Conservation (phyloP, 495 filamentous ascomycete genomes). For the Lophium mytilinum region DNA sequence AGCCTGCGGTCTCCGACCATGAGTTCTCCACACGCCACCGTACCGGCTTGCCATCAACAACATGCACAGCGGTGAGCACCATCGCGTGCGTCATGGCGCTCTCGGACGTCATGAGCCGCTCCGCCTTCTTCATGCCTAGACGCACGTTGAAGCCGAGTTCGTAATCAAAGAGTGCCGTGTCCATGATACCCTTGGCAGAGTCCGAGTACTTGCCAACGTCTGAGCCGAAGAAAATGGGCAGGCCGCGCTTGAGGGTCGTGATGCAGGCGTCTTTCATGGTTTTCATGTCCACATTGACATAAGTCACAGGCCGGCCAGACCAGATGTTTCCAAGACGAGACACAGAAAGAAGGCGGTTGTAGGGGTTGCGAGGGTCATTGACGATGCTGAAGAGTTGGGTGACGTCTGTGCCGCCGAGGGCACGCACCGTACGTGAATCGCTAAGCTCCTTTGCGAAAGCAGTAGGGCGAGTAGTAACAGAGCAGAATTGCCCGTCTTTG, state of each 20-base stretch:
- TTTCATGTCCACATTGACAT: constrained; percentile 71
- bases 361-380: constrained; percentile 73
- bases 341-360: constrained; percentile 62
- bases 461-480: constrained; percentile 39
- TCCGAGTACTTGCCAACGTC: constrained; percentile 80
- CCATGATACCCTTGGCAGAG: constrained; percentile 60
- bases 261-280: constrained; percentile 65
- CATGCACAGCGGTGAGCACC: constrained; percentile 77
- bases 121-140: constrained; percentile 64
- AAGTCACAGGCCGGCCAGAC: constrained; percentile 60
- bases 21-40: constrained; percentile 82
- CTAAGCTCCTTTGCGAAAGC: constrained; percentile 57
- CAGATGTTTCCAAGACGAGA: constrained; percentile 70
- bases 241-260: constrained; percentile 62
- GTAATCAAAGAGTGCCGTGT: constrained; percentile 62
- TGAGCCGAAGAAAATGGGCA: constrained; percentile 80
- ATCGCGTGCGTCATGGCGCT: constrained; percentile 83
- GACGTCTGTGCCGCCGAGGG: constrained; percentile 45
- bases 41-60: constrained; percentile 54
- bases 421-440: constrained; percentile 37
- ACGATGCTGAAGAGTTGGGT: constrained; percentile 66
- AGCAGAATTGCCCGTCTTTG: constrained; percentile 52
- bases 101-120: constrained; percentile 62
- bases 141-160: constrained; percentile 68
- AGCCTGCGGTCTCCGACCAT: constrained; percentile 61